phyloP scores from a whole-genome alignment of 495 filamentous ascomycete species.

The Trypethelium eluteriae region DNA sequence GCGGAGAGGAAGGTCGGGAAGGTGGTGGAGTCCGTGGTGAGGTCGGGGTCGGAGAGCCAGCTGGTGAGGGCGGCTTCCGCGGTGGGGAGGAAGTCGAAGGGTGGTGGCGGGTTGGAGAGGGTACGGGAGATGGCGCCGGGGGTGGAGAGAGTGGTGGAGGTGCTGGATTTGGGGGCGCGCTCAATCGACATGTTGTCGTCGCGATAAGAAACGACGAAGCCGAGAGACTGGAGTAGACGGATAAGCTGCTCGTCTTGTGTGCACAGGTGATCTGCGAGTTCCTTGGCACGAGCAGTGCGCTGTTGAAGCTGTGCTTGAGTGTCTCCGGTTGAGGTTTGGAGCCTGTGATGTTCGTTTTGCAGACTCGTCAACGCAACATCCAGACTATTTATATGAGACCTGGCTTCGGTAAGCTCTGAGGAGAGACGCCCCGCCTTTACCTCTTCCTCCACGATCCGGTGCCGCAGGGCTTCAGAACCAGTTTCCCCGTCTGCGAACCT shows the following conservation, averaged over 20 bases:
- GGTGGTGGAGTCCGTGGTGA: slow-evolving; percentile 57
- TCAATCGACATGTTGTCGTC: slow-evolving; percentile 66
- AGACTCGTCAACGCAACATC: slow-evolving; percentile 53
- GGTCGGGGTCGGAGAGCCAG: slow-evolving; percentile 67
- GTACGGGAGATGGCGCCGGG: slow-evolving; percentile 43
- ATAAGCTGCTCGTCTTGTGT: slow-evolving; percentile 67
- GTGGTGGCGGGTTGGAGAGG: slow-evolving; percentile 27
- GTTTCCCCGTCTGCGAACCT: slow-evolving; percentile 72
- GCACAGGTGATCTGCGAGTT: slow-evolving; percentile 73
- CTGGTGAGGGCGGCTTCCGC: slow-evolving; percentile 50
- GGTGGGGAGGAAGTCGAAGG: slow-evolving; percentile 38
- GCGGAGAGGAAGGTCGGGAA: slow-evolving; percentile 64
- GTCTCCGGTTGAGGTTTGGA: slow-evolving; percentile 44
- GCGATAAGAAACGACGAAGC: slow-evolving; percentile 68
- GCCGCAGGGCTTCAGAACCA: slow-evolving; percentile 65
- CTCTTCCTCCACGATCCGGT: slow-evolving; percentile 64
- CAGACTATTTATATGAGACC: slow-evolving; percentile 56
- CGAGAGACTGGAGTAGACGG: slow-evolving; percentile 73
- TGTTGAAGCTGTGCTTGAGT: slow-evolving; percentile 46
- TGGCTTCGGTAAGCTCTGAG: slow-evolving; percentile 57
- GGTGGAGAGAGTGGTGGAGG: slow-evolving; percentile 44
- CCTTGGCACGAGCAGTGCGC: slow-evolving; percentile 62
- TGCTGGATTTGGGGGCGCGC: slow-evolving; percentile 58
- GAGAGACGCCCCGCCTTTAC: slow-evolving; percentile 50
- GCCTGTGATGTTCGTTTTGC: slow-evolving; percentile 49